phyloP scores from a whole-genome alignment of 228 moss, liverwort and hornwort genomes.

The Sphagnum fallax region DNA sequence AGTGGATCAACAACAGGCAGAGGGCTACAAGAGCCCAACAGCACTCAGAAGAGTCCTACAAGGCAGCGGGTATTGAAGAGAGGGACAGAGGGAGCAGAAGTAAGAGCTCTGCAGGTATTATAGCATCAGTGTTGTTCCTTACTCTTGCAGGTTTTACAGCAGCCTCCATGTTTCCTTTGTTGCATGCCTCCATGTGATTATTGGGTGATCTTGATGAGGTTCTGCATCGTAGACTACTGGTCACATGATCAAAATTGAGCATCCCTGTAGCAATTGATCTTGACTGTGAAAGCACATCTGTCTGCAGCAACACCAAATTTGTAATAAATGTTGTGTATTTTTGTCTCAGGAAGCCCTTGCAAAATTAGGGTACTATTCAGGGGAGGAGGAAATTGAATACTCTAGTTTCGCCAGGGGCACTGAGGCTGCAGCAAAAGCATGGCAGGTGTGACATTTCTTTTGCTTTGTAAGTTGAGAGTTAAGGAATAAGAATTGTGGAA shows the following conservation, averaged over 20 bases:
- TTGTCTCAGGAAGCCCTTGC: conserved; percentile 54
- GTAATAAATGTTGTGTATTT: too few species aligned
- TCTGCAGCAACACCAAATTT: too few species aligned
- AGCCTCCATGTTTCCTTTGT: too few species aligned
- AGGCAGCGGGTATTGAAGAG: conserved; percentile 34
- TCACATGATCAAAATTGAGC: neutral
- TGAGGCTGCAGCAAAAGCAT: conserved; percentile 63
- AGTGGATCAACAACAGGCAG: too few species aligned
- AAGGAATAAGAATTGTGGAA: too few species aligned
- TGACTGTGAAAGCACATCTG: too few species aligned
- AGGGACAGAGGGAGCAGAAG: conserved; percentile 71
- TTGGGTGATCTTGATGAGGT: too few species aligned
- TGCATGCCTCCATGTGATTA: too few species aligned
- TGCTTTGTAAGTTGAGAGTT: too few species aligned
- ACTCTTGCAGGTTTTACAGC: neutral
- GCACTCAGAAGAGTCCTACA: neutral
- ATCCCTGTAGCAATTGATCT: too few species aligned
- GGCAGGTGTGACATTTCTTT: conserved; percentile 32
- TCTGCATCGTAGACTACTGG: neutral
- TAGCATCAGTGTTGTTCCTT: neutral
- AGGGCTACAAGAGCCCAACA: neutral
- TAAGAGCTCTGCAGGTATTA: conserved; percentile 65
- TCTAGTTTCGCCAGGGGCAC: conserved; percentile 60
- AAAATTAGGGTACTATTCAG: conserved; percentile 73
- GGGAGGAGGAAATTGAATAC: conserved; percentile 83